Evolutionary conservation across 176 grass and related monocot species (phyloP).

Genomic region (Carex scoparia): DNA sequence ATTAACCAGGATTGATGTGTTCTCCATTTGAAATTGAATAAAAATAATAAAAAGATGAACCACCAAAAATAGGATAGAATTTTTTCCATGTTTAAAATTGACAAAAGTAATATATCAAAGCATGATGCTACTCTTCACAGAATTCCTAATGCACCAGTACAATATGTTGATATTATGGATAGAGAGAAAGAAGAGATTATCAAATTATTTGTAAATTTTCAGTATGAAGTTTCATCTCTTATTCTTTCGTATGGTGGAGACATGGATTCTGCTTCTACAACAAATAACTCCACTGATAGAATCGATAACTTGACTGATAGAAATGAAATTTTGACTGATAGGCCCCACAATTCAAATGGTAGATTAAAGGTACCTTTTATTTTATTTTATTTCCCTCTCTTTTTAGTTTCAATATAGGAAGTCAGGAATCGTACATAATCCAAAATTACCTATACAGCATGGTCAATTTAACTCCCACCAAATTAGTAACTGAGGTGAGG

Average conservation of each 20-base stretch:
- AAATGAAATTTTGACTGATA: neutral
- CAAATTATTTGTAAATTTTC: neutral
- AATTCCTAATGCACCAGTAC: neutral
- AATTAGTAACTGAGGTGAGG: neutral
- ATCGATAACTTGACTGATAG: neutral
- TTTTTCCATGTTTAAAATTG: neutral
- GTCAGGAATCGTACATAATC: neutral
- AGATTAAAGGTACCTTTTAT: neutral
- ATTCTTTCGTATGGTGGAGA: constrained; percentile 5
- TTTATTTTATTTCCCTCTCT: neutral
- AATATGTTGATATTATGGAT: neutral
- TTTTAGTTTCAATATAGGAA: neutral
- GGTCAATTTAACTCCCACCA: neutral
- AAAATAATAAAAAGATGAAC: neutral
- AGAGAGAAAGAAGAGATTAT: neutral
- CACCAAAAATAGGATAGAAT: neutral
- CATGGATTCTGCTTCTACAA: constrained; percentile 4
- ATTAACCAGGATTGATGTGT: neutral
- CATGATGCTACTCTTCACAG: neutral
- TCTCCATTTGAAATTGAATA: neutral
- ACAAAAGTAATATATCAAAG: neutral
- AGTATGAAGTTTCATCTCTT: constrained; percentile 20
- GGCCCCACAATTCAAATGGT: neutral
- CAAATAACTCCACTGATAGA: neutral
- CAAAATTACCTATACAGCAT: neutral